Evolutionary conservation across 805 yeast species (phyloP).

Genomic region (Ogataea pini): DNA sequence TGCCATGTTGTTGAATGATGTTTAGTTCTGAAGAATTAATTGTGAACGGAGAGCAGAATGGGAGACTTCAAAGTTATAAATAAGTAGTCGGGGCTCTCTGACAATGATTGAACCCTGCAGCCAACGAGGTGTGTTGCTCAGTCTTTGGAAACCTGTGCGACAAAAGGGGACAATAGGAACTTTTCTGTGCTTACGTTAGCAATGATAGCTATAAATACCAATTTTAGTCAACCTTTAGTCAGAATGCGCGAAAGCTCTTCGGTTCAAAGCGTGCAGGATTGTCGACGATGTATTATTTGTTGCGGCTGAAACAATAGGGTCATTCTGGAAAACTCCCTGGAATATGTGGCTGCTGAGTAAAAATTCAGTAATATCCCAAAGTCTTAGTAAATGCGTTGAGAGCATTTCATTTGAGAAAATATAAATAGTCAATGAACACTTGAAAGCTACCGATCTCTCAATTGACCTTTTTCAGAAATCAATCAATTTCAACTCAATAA

Average conservation of each 20-base stretch:
- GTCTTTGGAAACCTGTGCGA: no score
- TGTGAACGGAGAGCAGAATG: no score
- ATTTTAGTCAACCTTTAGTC: slow-evolving; percentile 1
- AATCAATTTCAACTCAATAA: no score
- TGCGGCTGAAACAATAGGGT: not conserved
- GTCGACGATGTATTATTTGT: not conserved
- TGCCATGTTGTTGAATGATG: slow-evolving; percentile 6
- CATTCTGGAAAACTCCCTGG: not conserved
- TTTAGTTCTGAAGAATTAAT: no score
- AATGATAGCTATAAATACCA: no score
- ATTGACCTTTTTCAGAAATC: no score
- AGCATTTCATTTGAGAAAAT: not conserved
- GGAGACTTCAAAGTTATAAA: no score
- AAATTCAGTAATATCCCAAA: not conserved
- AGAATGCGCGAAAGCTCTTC: not conserved
- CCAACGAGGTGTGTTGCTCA: not conserved
- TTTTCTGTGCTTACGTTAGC: no score
- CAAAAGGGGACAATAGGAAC: no score
- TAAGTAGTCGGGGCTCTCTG: no score
- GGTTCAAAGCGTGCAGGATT: not conserved
- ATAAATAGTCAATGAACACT: not conserved
- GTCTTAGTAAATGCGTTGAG: not conserved
- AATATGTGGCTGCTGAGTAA: not conserved
- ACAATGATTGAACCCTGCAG: not conserved
- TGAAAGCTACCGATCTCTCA: not conserved